Evolutionary conservation across 768 basidiomycete species (phyloP), one percentile per base, ranked within the genome.

Genomic region (Serendipita sp.): DNA sequence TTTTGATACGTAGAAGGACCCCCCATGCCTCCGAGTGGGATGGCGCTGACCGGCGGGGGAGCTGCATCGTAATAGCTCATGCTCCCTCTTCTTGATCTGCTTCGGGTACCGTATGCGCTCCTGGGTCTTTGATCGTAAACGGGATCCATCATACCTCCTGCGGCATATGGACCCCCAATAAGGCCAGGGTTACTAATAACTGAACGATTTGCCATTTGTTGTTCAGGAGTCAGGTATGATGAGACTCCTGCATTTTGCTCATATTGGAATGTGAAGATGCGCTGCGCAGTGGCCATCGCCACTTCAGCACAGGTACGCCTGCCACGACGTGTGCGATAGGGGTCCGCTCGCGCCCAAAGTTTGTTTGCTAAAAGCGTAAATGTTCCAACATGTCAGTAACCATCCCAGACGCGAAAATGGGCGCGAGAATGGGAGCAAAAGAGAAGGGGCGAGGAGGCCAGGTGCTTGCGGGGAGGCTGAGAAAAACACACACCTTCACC

Each of bases 251-350:
- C 56, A 11, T 24, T 35, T 60, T 28, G 56, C 16, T 60, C 56
- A 38, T 60, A 60, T 37, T 60, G 56, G 34, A 60, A 60, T 10
- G 56, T 78, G 64, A 84, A 85, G 38, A 86, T 79, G 32, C 78
- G 75, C 13, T 81, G 80, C 1, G 84, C 86, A 0, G 86, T 86
- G 46, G 83, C 80, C 16, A 85, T 86, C 1, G 87, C 86, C 0
- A 84, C 76, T 69, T 88, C 86, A 34, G 81, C 79, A 11, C 84
- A 81, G 54, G 76, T 75, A 44, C 76, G 74, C 28, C 81, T 77
- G 0, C 79, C 75, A 66, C 80, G 79, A 8, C 73, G 72, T 69
- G 84, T 79, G 46, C 73, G 66, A 0, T 74, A 70, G 18, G 80
- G 78, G 8, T 76, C 72, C 10, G 81, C 74, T 66, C 77, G 81